phyloP scores from a whole-genome alignment of 176 grass and related monocot genomes.

The Avena sativa region DNA sequence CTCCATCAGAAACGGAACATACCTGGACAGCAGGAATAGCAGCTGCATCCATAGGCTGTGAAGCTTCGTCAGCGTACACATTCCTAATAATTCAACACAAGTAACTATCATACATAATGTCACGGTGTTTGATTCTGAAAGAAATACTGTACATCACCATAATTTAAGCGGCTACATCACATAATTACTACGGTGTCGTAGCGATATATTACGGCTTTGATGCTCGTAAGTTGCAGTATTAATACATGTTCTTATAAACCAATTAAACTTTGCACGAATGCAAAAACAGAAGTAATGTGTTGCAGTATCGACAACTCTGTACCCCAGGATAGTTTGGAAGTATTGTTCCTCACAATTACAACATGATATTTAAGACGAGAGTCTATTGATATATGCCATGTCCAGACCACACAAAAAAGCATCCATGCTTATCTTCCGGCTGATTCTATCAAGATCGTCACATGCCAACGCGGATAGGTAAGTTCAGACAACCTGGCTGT shows the following conservation, averaged over 20 bases:
- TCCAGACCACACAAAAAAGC: not conserved
- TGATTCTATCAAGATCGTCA: not conserved
- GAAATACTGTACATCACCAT: constrained; percentile 5
- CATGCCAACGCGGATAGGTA: not conserved
- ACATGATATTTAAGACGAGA: constrained; percentile 1
- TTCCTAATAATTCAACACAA: constrained; percentile 64
- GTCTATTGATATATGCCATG: constrained; percentile 8
- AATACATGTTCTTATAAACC: constrained; percentile 6
- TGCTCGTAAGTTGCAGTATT: not conserved
- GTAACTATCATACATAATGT: constrained; percentile 44
- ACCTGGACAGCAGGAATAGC: constrained; percentile 74
- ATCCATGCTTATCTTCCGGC: not conserved
- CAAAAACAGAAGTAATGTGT: constrained; percentile 21
- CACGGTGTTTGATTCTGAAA: not conserved
- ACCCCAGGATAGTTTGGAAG: not conserved
- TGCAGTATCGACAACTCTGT: not conserved
- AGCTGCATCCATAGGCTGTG: constrained; percentile 60
- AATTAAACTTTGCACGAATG: not conserved
- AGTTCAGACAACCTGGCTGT: constrained; percentile 2
- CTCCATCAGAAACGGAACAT: constrained; percentile 52
- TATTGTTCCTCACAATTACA: constrained; percentile 2
- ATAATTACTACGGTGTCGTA: not conserved
- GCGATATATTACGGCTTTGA: not conserved
- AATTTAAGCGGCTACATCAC: not conserved
- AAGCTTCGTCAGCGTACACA: constrained; percentile 85